These are phyloP conservation scores for Physcomitrellopsis africana DNA, from an alignment of 225 moss, liverwort and hornwort genomes.

Conservation along the genomic window DNA sequence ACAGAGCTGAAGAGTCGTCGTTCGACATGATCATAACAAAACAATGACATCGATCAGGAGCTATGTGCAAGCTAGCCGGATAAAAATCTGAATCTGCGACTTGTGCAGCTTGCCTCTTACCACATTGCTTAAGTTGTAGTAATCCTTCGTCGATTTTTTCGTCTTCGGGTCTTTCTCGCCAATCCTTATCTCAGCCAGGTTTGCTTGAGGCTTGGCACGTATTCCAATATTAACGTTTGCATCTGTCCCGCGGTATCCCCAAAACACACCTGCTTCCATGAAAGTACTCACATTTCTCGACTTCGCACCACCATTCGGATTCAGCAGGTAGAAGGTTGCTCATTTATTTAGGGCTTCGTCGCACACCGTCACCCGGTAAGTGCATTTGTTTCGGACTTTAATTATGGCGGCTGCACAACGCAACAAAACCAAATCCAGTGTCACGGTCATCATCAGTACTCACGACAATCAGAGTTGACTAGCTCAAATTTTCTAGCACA, in stretches of 20 bases:
- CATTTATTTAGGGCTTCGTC: neutral
- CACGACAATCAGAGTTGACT: no score
- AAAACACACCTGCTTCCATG: conserved; percentile 21
- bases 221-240: fast-evolving
- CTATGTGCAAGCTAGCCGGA: no score
- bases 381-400: conserved; percentile 17
- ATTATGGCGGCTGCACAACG: conserved; percentile 24
- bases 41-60: no score
- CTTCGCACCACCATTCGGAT: neutral
- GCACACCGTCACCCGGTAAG: neutral
- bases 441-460: no score
- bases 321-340: neutral
- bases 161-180: neutral
- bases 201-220: conserved; percentile 24
- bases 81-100: neutral
- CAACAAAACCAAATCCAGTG: no score
- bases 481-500: no score
- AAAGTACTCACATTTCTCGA: neutral
- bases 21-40: neutral
- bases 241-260: conserved; percentile 6
- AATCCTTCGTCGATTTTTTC: no score
- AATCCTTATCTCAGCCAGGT: conserved; percentile 24
- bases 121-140: conserved; percentile 38
- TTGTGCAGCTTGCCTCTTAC: conserved; percentile 5
- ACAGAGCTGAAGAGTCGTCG: neutral